phyloP scores from a whole-genome alignment of 1,284 basidiomycete species.

The Pyrrhoderma lamaoense region DNA sequence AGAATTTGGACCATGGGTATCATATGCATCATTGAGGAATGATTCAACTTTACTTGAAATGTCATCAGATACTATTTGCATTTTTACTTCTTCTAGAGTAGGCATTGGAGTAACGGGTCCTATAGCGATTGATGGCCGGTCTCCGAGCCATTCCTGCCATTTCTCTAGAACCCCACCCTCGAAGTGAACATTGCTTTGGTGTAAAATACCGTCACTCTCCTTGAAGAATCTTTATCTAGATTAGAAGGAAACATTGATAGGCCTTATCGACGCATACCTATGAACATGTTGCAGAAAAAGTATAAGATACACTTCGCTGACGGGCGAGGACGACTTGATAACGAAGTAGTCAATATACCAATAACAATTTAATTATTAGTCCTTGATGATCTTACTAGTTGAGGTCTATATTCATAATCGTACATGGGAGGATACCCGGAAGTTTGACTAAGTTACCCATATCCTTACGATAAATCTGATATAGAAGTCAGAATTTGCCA shows the following conservation, averaged over 20 bases:
- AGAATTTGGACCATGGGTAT: slow-evolving; percentile 12
- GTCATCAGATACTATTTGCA: background rate
- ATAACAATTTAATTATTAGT: background rate
- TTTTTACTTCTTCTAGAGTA: background rate
- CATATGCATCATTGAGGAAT: slow-evolving; percentile 8
- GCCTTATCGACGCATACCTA: background rate
- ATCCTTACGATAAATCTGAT: background rate
- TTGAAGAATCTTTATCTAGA: slow-evolving; percentile 3
- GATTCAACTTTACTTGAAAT: background rate
- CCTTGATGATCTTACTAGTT: slow-evolving; percentile 3
- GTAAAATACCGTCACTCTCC: slow-evolving; percentile 11
- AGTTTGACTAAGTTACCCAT: slow-evolving; percentile 4
- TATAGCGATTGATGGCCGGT: background rate
- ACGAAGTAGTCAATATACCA: too few species aligned
- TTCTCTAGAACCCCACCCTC: slow-evolving; percentile 3
- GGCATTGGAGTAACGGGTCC: slow-evolving; percentile 2
- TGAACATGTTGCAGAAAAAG: background rate
- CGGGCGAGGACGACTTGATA: background rate
- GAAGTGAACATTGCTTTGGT: background rate
- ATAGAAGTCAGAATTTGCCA: background rate
- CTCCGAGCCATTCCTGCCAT: slow-evolving; percentile 7
- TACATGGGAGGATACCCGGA: slow-evolving; percentile 13
- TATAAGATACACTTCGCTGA: background rate
- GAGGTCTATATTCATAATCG: slow-evolving; percentile 11
- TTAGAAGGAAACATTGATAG: background rate